Evolutionary conservation across 345 rosid species (phyloP).

Genomic region (Pistacia atlantica): DNA sequence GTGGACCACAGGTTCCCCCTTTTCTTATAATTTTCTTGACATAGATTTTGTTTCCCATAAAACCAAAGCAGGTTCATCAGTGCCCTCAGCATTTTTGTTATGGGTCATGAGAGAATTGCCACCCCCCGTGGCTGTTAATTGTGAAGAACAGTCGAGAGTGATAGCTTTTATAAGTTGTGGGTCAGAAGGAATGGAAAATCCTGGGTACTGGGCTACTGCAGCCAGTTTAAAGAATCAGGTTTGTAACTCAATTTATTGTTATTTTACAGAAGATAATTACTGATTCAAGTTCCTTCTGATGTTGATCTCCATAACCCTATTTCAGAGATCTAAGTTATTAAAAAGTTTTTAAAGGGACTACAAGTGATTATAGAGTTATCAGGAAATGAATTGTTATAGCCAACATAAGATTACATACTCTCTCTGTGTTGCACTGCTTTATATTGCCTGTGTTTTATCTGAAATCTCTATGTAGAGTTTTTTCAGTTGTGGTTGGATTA

Average conservation of each 20-base stretch:
- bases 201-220: conserved; percentile 19
- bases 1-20: too few species aligned
- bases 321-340: background rate
- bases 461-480: background rate
- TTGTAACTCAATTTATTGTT: background rate
- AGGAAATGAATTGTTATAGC: background rate
- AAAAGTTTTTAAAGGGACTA: background rate
- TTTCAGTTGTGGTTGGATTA: background rate
- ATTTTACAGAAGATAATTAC: background rate
- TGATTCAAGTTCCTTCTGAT: background rate
- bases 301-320: background rate
- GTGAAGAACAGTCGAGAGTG: conserved; percentile 20
- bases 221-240: conserved; percentile 33
- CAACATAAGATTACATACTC: too few species aligned
- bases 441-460: too few species aligned
- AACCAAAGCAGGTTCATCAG: conserved; percentile 25
- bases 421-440: background rate
- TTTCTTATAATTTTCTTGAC: background rate
- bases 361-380: background rate
- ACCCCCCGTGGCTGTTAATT: conserved; percentile 17
- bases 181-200: background rate
- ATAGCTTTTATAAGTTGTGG: conserved; percentile 23
- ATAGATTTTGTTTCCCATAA: background rate
- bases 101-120: conserved; percentile 40
- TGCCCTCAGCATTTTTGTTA: conserved; percentile 33